Percentiles rank a stretch among this genome's conserved stretches.
These are phyloP conservation scores for Alternaria viburni DNA, from an alignment of 2,329 filamentous ascomycete genomes.

Conservation along the genomic window DNA sequence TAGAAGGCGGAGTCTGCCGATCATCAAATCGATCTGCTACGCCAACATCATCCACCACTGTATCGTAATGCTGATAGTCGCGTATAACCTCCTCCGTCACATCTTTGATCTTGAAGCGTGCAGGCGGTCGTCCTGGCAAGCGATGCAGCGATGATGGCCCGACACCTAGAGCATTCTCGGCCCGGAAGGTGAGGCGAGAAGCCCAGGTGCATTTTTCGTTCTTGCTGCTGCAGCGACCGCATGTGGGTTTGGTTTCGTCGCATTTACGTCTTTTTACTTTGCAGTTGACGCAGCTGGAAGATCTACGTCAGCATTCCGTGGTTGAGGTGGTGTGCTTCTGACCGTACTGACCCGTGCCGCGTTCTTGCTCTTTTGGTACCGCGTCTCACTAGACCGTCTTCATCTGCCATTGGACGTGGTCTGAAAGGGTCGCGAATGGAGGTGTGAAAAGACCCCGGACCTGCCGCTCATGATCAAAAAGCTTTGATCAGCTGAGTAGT, in stretches of 20 bases:
- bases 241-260: constrained; percentile 25
- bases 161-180: constrained; percentile 9
- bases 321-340: background rate
- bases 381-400: background rate
- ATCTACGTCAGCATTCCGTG: background rate
- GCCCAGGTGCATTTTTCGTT: constrained; percentile 23
- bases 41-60: background rate
- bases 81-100: constrained; percentile 19
- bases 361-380: constrained; percentile 10
- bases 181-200: constrained; percentile 23
- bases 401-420: background rate
- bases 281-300: constrained; percentile 18
- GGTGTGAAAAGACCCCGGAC: background rate
- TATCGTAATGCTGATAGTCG: constrained; percentile 5
- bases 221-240: constrained; percentile 19
- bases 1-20: background rate
- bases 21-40: background rate
- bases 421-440: background rate
- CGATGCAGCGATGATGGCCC: constrained; percentile 10
- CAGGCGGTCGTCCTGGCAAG: background rate
- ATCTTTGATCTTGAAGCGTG: constrained; percentile 13
- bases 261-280: constrained; percentile 23
- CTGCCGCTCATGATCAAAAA: background rate
- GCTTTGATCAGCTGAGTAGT: background rate
- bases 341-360: constrained; percentile 1